Conservation (phyloP, 257 asterid species). For the Nicotiana obtusifolia region DNA sequence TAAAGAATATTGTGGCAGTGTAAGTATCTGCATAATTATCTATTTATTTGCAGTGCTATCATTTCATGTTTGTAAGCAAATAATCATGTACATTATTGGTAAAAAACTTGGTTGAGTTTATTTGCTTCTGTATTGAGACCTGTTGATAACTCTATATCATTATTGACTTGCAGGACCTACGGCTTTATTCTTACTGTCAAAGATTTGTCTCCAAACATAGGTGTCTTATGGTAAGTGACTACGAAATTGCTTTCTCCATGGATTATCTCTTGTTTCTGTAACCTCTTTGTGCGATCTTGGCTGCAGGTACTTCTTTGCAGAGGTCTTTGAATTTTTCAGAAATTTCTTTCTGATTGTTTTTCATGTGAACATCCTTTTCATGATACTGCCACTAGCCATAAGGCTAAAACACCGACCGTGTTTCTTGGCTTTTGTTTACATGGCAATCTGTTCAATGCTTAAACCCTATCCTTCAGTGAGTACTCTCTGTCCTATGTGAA, state of each 20-base stretch:
- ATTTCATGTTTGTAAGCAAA: not conserved
- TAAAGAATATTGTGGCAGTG: not conserved
- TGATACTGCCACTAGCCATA: conserved; percentile 88
- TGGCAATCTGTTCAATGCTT: conserved; percentile 82
- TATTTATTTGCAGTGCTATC: not conserved
- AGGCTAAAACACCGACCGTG: conserved; percentile 86
- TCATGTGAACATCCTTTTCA: conserved; percentile 81
- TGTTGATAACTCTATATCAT: conserved; percentile 17
- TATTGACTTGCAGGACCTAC: conserved; percentile 63
- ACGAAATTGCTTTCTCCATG: not conserved
- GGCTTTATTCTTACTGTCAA: conserved; percentile 81
- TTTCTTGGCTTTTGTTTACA: conserved; percentile 81
- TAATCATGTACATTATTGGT: not conserved
- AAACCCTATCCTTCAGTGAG: conserved; percentile 99
- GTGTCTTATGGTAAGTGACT: conserved; percentile 73
- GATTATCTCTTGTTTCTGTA: conserved; percentile 12
- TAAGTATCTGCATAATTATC: not conserved
- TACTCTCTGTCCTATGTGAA: conserved; percentile 10
- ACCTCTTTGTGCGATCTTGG: conserved; percentile 16
- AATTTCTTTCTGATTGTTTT: conserved; percentile 85
- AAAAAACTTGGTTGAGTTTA: conserved; percentile 15
- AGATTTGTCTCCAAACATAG: conserved; percentile 94
- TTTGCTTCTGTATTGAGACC: conserved; percentile 14
- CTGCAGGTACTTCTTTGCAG: conserved; percentile 98
- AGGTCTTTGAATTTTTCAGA: conserved; percentile 95